Percentiles rank a stretch among this genome's conserved stretches.
Evolutionary conservation across 169 alveolate species (phyloP).

Genomic region (Cryptosporidium meleagridis): DNA sequence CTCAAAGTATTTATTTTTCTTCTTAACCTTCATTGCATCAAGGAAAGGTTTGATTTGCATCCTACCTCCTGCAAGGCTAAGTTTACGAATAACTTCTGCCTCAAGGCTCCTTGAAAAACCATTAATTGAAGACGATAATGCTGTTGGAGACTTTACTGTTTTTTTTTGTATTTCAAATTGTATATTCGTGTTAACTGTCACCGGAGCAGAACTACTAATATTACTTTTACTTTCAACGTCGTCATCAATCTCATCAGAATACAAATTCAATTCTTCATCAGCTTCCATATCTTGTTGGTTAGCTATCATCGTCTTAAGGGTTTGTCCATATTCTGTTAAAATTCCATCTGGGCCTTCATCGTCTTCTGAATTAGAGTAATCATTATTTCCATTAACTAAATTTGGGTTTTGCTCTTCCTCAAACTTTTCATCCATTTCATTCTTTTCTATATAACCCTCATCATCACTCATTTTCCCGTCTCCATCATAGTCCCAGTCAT

Average conservation of each 20-base stretch:
- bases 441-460: constrained; percentile 61
- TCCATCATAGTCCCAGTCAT: constrained; percentile 71
- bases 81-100: constrained; percentile 55
- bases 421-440: constrained; percentile 35
- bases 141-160: constrained; percentile 40
- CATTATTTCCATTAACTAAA: constrained; percentile 28
- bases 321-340: constrained; percentile 70
- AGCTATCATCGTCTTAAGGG: constrained; percentile 63
- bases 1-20: constrained; percentile 63
- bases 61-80: constrained; percentile 70
- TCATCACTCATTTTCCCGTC: constrained; percentile 74
- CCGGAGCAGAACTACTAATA: constrained; percentile 48
- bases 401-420: constrained; percentile 52
- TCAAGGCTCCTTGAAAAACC: constrained; percentile 34
- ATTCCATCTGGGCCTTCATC: constrained; percentile 72
- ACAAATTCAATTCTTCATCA: constrained; percentile 62
- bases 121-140: constrained; percentile 41
- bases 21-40: constrained; percentile 70
- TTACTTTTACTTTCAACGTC: constrained; percentile 64
- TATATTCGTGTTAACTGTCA: neutral
- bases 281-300: constrained; percentile 75
- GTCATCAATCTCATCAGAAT: constrained; percentile 68
- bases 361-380: constrained; percentile 50
- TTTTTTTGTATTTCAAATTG: neutral
- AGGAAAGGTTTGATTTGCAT: constrained; percentile 73